These are phyloP conservation scores for Achaetomiella virescens DNA, from an alignment of 495 filamentous ascomycete genomes.

Conservation along the genomic window DNA sequence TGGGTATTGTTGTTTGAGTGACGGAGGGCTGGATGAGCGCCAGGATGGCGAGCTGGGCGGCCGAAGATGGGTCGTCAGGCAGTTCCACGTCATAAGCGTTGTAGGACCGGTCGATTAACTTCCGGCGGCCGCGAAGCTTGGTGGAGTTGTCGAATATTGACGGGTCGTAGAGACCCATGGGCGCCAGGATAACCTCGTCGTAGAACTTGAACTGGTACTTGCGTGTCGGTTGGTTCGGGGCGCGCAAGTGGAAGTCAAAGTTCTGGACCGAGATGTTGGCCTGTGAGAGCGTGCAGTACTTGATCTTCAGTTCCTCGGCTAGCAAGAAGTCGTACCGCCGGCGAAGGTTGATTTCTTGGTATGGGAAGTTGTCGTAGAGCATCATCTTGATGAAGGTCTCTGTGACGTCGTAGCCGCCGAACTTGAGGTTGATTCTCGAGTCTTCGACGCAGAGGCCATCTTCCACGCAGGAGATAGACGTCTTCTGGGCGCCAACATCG, in stretches of 20 bases:
- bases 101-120: constrained; percentile 73
- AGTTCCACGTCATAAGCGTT: constrained; percentile 84
- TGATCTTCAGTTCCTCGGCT: constrained; percentile 91
- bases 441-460: constrained; percentile 93
- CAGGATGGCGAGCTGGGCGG: constrained; percentile 75
- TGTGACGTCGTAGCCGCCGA: constrained; percentile 85
- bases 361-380: constrained; percentile 90
- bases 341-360: constrained; percentile 84
- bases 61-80: constrained; percentile 81
- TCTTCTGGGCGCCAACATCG: constrained; percentile 96
- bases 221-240: constrained; percentile 76
- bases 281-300: constrained; percentile 80
- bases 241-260: constrained; percentile 81
- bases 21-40: constrained; percentile 59
- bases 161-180: constrained; percentile 86
- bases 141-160: constrained; percentile 70
- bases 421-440: constrained; percentile 86
- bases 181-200: constrained; percentile 85
- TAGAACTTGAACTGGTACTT: constrained; percentile 94
- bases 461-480: constrained; percentile 94
- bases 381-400: constrained; percentile 95
- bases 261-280: constrained; percentile 73
- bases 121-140: constrained; percentile 72
- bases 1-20: constrained; percentile 22
- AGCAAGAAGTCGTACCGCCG: constrained; percentile 87